A percentile compares a stretch with the other conserved stretches of the same genome.
phyloP scores from a whole-genome alignment of 2,329 filamentous ascomycete genomes.

The Karstenula rhodostoma region DNA sequence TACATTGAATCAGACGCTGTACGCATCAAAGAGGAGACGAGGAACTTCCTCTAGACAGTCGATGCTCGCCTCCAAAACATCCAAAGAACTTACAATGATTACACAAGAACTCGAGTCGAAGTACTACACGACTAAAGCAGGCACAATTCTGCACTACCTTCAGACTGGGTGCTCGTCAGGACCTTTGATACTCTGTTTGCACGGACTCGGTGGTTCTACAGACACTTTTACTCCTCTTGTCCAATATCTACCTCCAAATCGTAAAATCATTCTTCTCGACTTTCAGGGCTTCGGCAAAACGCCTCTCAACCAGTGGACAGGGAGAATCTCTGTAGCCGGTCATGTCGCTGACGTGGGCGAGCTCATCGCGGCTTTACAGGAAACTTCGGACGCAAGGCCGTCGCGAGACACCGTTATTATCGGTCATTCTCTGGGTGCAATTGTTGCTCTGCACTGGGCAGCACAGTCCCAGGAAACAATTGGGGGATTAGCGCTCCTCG shows the following conservation, averaged over 20 bases:
- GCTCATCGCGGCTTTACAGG: slow-evolving; percentile 13
- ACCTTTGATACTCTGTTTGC: slow-evolving; percentile 12
- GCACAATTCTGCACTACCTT: slow-evolving; percentile 7
- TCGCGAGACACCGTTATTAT: slow-evolving; percentile 1
- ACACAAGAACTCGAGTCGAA: background rate
- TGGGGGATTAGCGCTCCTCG: no score
- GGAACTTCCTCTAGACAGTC: no score
- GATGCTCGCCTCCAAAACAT: no score
- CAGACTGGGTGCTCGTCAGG: slow-evolving; percentile 3
- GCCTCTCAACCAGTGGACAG: background rate
- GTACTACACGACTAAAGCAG: background rate
- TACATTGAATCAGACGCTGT: no score
- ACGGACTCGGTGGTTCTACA: slow-evolving; percentile 13
- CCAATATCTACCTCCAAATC: background rate
- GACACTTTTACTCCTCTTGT: slow-evolving; percentile 11
- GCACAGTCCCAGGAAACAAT: background rate
- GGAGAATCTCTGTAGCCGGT: background rate
- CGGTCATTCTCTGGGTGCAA: slow-evolving; percentile 10
- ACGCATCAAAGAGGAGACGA: no score
- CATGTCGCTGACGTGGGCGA: slow-evolving; percentile 18
- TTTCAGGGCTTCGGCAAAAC: slow-evolving; percentile 10
- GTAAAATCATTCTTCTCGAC: slow-evolving; percentile 11
- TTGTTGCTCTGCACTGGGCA: slow-evolving; percentile 15
- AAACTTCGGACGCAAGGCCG: background rate
- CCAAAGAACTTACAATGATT: background rate